Evolutionary conservation across 2,329 filamentous ascomycete species (phyloP).

Genomic region (Sphaceloma murrayae): DNA sequence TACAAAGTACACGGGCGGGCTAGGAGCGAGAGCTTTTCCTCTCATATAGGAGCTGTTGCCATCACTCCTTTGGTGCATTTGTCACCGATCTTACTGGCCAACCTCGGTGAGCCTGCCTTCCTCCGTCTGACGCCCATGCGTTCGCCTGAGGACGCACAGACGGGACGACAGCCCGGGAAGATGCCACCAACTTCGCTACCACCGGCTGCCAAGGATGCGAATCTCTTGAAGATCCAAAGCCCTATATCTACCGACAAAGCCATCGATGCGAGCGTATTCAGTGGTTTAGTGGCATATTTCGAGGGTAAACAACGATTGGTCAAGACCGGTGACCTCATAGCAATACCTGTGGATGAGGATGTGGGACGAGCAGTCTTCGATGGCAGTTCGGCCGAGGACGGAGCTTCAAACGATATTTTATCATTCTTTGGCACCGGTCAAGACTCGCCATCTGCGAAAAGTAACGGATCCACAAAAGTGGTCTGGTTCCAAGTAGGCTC

Average conservation of each 20-base stretch:
- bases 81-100: slow-evolving; percentile 78
- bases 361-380: slow-evolving; percentile 76
- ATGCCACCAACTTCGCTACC: slow-evolving; percentile 39
- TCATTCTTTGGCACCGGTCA: background rate
- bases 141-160: slow-evolving; percentile 3
- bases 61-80: slow-evolving; percentile 60
- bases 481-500: slow-evolving; percentile 91
- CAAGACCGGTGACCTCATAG: slow-evolving; percentile 78
- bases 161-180: slow-evolving; percentile 10
- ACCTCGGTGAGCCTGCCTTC: slow-evolving; percentile 69
- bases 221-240: slow-evolving; percentile 77
- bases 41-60: slow-evolving; percentile 35
- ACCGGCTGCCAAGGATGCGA: slow-evolving; percentile 65
- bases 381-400: slow-evolving; percentile 59
- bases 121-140: slow-evolving; percentile 63
- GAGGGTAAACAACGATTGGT: slow-evolving; percentile 72
- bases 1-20: slow-evolving; percentile 23
- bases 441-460: slow-evolving; percentile 20
- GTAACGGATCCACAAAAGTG: slow-evolving; percentile 37
- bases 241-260: slow-evolving; percentile 78
- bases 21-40: slow-evolving; percentile 47
- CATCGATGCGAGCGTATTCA: slow-evolving; percentile 76
- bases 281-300: slow-evolving; percentile 81
- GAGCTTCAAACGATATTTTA: slow-evolving; percentile 38
- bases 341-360: slow-evolving; percentile 77